Evolutionary conservation across 768 basidiomycete genomes (phyloP), one percentile per base, ranked within the genome.

Genomic region (Chalciporus piperatus): DNA sequence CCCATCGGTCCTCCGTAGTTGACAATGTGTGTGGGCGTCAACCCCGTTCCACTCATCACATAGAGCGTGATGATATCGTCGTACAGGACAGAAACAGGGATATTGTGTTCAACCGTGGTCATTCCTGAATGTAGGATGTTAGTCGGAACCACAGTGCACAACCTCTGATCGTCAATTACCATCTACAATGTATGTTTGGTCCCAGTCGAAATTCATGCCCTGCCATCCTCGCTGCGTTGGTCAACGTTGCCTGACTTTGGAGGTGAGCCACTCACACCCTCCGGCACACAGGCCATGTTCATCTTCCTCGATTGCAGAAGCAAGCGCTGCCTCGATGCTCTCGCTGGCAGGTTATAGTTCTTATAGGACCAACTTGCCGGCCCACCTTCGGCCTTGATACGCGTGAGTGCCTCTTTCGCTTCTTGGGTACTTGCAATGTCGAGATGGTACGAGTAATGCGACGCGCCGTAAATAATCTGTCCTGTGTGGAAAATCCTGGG

Each of bases 121-220:
- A 87, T 88, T 16, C 85, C 85, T 87, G 46, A 28, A 39, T 32
- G 17, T 10, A 17, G 25, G 19, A 32, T 25, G 43, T 45, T 41
- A 51, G 52, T 44, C 38, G 48, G 51, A 22, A 12, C 22, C 17
- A n/a, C 38, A n/a, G 20, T 30, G 12, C 14, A 7, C 6, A 22
- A 5, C 19, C n/a, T 48, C 38, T 6, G n/a, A 6, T 19, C 10
- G 27, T 33, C n/a, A 55, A 71, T 52, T 52, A 82, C 87, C 87
- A 59, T 89, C 87, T n/a, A 87, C 69, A 49, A 89, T 87, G 57
- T 88, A 89, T 0, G 87, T 87, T 57, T 82, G 66, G 58, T 89
- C 86, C 87, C 87, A 89, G 59, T 89, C 87, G 25, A 75, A 81
- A 60, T 85, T 87, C 86, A 87, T 87, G 9, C 87, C 87, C 73